These are phyloP conservation scores for Penicillium hordei DNA, from an alignment of 2,329 filamentous ascomycete species.

Conservation along the genomic window DNA sequence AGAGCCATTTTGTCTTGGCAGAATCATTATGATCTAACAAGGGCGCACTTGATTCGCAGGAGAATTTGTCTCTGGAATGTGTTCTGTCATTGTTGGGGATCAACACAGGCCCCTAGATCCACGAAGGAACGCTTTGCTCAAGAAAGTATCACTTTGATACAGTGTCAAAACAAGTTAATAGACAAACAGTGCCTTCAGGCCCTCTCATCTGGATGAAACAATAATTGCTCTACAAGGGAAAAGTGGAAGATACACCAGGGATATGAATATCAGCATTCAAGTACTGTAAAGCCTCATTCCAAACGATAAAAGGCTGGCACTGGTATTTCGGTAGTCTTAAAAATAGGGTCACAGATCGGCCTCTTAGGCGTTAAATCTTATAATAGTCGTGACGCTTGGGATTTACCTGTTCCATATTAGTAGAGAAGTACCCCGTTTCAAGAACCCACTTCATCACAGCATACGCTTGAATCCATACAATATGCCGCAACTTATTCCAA, in stretches of 20 bases:
- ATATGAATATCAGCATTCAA: slow-evolving; percentile 12
- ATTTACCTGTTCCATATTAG: not conserved
- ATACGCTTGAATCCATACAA: not conserved
- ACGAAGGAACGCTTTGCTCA: not conserved
- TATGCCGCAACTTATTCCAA: slow-evolving; percentile 7
- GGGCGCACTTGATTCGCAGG: not conserved
- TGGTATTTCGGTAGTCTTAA: not conserved
- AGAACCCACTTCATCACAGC: not conserved
- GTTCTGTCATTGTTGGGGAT: slow-evolving; percentile 10
- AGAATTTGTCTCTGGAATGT: slow-evolving; percentile 17
- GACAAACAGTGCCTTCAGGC: no score
- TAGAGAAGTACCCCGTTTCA: not conserved
- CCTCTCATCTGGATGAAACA: not conserved
- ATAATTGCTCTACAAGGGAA: not conserved
- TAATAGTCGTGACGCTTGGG: not conserved
- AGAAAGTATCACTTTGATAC: not conserved
- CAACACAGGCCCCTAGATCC: slow-evolving; percentile 18
- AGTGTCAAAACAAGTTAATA: not conserved
- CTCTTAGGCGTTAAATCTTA: not conserved
- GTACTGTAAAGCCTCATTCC: slow-evolving; percentile 16
- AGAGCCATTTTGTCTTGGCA: not conserved
- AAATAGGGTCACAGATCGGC: slow-evolving; percentile 5
- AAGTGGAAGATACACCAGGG: not conserved
- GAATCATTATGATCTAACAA: slow-evolving; percentile 18
- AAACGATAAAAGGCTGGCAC: slow-evolving; percentile 3